phyloP scores from a whole-genome alignment of 176 grass and related monocot genomes.

The Oryza officinalis region DNA sequence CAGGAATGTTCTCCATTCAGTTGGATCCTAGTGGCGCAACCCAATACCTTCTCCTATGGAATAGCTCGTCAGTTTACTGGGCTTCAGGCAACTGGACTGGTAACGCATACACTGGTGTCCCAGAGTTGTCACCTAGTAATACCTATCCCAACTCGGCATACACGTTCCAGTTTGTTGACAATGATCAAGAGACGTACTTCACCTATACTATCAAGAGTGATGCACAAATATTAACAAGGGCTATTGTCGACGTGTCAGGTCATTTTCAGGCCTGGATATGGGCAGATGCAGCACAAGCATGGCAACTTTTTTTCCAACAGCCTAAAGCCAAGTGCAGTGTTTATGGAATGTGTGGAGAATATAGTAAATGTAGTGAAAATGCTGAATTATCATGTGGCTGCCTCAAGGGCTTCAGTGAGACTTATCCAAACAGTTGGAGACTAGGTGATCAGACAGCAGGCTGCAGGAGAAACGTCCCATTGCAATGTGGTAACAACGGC shows the following conservation, averaged over 20 bases:
- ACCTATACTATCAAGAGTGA: background rate
- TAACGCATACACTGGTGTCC: slow-evolving; percentile 18
- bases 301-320: background rate
- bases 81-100: slow-evolving; percentile 33
- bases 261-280: background rate
- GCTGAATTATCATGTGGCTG: slow-evolving; percentile 30
- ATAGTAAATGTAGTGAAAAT: slow-evolving; percentile 38
- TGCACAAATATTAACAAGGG: background rate
- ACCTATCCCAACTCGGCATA: slow-evolving; percentile 11
- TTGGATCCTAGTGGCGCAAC: slow-evolving; percentile 31
- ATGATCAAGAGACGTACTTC: slow-evolving; percentile 40
- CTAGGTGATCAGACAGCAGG: slow-evolving; percentile 25
- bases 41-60: slow-evolving; percentile 35
- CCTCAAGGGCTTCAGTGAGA: slow-evolving; percentile 31
- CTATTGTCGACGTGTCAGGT: background rate
- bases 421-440: slow-evolving; percentile 28
- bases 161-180: slow-evolving; percentile 35
- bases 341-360: slow-evolving; percentile 26
- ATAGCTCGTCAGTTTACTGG: slow-evolving; percentile 26
- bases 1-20: slow-evolving; percentile 41
- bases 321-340: slow-evolving; percentile 37
- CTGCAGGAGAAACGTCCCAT: slow-evolving; percentile 25
- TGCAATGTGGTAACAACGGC: slow-evolving; percentile 24
- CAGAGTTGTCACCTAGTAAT: slow-evolving; percentile 31
- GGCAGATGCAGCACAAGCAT: slow-evolving; percentile 4